These are phyloP conservation scores for Gautieria morchelliformis DNA, from an alignment of 768 basidiomycete species.

Conservation along the genomic window DNA sequence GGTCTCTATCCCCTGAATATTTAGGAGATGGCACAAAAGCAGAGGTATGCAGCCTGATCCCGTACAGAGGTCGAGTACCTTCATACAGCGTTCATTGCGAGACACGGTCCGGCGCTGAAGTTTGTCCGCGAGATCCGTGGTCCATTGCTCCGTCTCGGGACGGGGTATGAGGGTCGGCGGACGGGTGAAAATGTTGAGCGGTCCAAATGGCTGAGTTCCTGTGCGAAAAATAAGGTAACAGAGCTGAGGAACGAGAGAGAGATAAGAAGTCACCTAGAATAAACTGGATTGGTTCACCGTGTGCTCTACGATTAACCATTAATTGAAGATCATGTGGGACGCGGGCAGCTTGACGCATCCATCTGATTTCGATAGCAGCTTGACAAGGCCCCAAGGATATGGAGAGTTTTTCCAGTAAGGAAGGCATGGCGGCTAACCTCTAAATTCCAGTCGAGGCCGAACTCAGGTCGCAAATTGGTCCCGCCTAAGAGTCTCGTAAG, in stretches of 20 bases:
- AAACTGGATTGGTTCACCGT: slow-evolving; percentile 82
- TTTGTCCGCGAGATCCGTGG: slow-evolving; percentile 46
- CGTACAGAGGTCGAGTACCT: slow-evolving; percentile 82
- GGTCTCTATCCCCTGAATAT: slow-evolving; percentile 36
- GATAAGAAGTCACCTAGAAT: slow-evolving; percentile 57
- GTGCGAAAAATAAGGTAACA: neutral
- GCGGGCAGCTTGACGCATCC: slow-evolving; percentile 33
- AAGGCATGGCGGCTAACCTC: neutral
- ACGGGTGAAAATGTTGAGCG: slow-evolving; percentile 60
- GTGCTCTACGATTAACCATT: slow-evolving; percentile 50
- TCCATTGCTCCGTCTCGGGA: slow-evolving; percentile 89
- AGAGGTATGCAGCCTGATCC: slow-evolving; percentile 90
- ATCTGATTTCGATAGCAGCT: slow-evolving; percentile 36
- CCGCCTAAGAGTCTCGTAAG: slow-evolving; percentile 1
- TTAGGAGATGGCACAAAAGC: slow-evolving; percentile 58
- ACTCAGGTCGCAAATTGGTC: neutral
- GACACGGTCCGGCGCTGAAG: slow-evolving; percentile 22
- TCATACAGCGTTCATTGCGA: slow-evolving; percentile 21
- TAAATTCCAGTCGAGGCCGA: neutral
- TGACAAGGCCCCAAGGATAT: slow-evolving; percentile 24
- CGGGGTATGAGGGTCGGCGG: slow-evolving; percentile 88
- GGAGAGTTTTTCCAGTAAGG: slow-evolving; percentile 16
- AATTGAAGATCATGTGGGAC: slow-evolving; percentile 9
- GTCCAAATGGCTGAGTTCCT: slow-evolving; percentile 86
- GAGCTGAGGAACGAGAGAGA: neutral